phyloP scores from a whole-genome alignment of 179 eudicot species.

The Pouteria campechiana region DNA sequence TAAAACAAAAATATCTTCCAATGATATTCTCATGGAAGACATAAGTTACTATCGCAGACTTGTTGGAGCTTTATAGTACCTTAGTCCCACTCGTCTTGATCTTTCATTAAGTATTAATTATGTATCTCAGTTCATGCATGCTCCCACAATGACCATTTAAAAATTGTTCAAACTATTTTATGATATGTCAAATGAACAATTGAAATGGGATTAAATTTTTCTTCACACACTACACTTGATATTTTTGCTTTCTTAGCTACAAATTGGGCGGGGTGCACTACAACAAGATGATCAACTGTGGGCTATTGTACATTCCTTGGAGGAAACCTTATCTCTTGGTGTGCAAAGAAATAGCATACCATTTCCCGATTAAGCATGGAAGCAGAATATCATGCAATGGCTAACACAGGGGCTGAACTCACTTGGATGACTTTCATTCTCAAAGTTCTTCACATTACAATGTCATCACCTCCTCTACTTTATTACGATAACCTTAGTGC shows the following conservation, averaged over 20 bases:
- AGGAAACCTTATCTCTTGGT: not conserved
- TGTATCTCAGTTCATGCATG: not conserved
- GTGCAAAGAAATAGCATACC: not conserved
- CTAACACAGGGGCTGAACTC: not conserved
- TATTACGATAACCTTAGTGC: not conserved
- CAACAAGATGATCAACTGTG: not conserved
- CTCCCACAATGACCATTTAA: not conserved
- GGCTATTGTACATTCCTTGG: not conserved
- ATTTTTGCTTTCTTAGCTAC: not conserved
- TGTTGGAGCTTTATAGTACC: slow-evolving; percentile 1
- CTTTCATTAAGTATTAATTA: not conserved
- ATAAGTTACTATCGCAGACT: not conserved
- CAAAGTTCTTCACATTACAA: not conserved
- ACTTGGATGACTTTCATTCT: not conserved
- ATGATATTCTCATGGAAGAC: not conserved
- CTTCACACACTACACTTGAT: no score
- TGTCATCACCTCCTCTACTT: not conserved
- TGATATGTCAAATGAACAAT: not conserved
- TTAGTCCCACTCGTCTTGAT: not conserved
- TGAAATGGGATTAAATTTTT: no score
- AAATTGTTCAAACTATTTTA: not conserved
- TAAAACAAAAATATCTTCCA: not conserved
- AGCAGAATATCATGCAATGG: not conserved
- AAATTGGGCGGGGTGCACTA: not conserved
- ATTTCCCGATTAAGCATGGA: not conserved